Percentiles rank a stretch among this genome's conserved stretches.
Evolutionary conservation across 208 protist genomes (phyloP).

Genomic region (Leishmania martiniquensis): DNA sequence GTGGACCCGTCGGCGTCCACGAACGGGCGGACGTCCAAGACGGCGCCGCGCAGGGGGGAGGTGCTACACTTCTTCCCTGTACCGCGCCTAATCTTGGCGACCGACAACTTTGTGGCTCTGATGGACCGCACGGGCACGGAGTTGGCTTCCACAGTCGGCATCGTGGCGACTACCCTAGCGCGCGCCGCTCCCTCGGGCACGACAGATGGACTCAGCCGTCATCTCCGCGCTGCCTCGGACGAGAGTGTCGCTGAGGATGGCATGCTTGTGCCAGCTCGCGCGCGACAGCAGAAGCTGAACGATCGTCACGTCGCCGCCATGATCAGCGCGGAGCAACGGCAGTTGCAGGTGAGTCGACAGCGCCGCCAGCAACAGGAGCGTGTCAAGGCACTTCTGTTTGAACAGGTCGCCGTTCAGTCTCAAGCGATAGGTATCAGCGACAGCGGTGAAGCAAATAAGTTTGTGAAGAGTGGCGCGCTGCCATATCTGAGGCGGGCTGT

Average conservation of each 20-base stretch:
- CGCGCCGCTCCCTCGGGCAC: neutral
- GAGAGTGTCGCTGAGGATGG: neutral
- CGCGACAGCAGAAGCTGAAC: conserved; percentile 5
- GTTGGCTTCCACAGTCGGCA: conserved; percentile 18
- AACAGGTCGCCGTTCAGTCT: conserved; percentile 29
- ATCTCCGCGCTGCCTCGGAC: neutral
- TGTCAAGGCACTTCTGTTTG: conserved; percentile 29
- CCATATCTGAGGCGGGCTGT: conserved; percentile 30
- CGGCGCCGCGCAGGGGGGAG: neutral
- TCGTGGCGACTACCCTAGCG: neutral
- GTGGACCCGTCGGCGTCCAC: neutral
- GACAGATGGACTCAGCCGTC: neutral
- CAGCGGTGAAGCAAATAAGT: neutral
- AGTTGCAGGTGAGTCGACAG: conserved; percentile 9
- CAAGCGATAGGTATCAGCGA: neutral
- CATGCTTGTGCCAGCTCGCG: neutral
- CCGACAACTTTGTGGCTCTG: conserved; percentile 56
- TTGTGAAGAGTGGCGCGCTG: neutral
- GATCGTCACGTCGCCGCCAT: conserved; percentile 17
- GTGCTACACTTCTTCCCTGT: conserved; percentile 47
- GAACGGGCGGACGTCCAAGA: neutral
- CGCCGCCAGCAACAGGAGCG: conserved; percentile 28
- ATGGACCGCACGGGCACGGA: conserved; percentile 50
- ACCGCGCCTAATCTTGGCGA: conserved; percentile 65
- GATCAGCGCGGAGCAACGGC: conserved; percentile 18